Percentiles rank a stretch among this genome's conserved stretches.
phyloP scores from a whole-genome alignment of 305 asterid species.

The Euphrasia arctica region DNA sequence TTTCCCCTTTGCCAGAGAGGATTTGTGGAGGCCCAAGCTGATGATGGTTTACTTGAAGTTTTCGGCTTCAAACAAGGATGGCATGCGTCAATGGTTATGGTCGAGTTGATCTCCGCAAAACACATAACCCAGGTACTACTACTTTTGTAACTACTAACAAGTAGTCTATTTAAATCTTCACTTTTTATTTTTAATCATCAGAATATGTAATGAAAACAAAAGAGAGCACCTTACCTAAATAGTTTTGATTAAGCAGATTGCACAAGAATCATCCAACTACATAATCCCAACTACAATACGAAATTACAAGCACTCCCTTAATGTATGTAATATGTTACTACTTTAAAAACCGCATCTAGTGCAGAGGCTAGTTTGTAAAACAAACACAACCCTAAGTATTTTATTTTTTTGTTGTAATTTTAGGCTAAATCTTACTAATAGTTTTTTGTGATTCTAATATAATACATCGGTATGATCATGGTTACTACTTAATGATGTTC shows the following conservation, averaged over 20 bases:
- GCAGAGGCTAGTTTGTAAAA: not conserved
- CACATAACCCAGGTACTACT: constrained; percentile 89
- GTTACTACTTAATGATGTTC: constrained; percentile 4
- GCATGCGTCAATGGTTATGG: constrained; percentile 99
- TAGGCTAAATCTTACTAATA: not conserved
- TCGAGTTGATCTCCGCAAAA: constrained; percentile 80
- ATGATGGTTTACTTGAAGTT: constrained; percentile 81
- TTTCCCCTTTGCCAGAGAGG: constrained; percentile 50
- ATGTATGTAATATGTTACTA: not conserved
- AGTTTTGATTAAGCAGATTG: not conserved
- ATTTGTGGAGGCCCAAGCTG: constrained; percentile 85
- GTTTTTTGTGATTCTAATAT: not conserved
- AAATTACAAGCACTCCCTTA: not conserved
- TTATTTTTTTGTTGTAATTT: not conserved
- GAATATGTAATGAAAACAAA: not conserved
- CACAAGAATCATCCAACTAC: not conserved
- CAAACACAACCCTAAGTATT: not conserved
- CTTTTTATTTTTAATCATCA: not conserved
- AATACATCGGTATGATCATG: not conserved
- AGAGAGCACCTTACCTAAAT: not conserved
- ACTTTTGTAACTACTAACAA: not conserved
- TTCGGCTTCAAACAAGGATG: constrained; percentile 97
- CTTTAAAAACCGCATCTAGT: not conserved
- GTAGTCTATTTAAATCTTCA: not conserved
- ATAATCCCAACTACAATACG: not conserved